A percentile compares a stretch with the other conserved stretches of the same genome.
These are phyloP conservation scores for Suhomyces bribrorum DNA, from an alignment of 1,139 yeast genomes.

Conservation along the genomic window DNA sequence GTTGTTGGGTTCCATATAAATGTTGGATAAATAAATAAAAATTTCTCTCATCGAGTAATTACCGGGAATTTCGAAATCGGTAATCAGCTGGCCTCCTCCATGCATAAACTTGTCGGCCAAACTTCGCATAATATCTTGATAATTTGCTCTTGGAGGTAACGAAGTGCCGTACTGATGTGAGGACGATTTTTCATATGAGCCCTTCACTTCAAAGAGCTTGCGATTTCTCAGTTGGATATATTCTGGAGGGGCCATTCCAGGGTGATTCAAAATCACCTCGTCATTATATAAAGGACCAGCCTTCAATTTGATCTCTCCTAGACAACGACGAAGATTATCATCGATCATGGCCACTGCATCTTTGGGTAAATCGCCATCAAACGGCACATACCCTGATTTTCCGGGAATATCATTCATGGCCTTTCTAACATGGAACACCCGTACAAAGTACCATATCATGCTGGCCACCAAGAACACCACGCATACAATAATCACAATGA, in stretches of 20 bases:
- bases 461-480: conserved; percentile 57
- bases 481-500: conserved; percentile 73
- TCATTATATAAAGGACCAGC: conserved; percentile 52
- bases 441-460: conserved; percentile 45
- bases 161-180: conserved; percentile 16
- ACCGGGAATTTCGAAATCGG: conserved; percentile 39
- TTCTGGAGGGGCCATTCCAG: conserved; percentile 58
- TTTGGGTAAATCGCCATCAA: conserved; percentile 62
- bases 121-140: conserved; percentile 63
- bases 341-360: conserved; percentile 39
- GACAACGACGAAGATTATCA: conserved; percentile 46
- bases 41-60: conserved; percentile 51
- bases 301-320: conserved; percentile 41
- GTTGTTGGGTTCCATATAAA: conserved; percentile 14
- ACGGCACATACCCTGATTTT: conserved; percentile 63
- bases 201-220: conserved; percentile 4
- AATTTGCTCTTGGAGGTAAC: conserved; percentile 59
- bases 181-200: conserved; percentile 3
- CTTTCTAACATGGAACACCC: conserved; percentile 61
- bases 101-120: conserved; percentile 52
- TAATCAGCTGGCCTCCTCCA: conserved; percentile 23
- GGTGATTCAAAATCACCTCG: conserved; percentile 52
- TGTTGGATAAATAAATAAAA: conserved; percentile 26
- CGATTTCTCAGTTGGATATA: conserved; percentile 35
- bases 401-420: conserved; percentile 75